Conservation (phyloP, 1,284 basidiomycete genomes). For the Apiotrichum brassicae region DNA sequence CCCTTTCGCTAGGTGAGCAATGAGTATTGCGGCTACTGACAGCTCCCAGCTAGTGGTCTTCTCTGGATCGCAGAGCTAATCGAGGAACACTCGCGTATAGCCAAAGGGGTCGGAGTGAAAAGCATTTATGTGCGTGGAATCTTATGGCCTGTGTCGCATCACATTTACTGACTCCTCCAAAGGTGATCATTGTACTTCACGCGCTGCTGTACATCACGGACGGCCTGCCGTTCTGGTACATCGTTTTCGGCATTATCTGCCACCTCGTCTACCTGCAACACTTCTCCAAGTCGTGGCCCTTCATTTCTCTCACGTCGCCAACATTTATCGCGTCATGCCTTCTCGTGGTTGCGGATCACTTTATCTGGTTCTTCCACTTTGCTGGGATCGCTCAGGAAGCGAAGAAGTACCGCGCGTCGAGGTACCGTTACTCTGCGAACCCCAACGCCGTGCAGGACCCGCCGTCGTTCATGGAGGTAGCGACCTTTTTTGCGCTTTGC, state of each 20-base stretch:
- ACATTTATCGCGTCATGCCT: conserved; percentile 76
- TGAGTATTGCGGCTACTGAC: neutral
- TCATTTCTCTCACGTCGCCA: conserved; percentile 75
- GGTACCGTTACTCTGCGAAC: conserved; percentile 49
- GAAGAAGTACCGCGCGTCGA: conserved; percentile 31
- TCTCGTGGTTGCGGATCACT: conserved; percentile 80
- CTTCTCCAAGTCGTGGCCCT: conserved; percentile 77
- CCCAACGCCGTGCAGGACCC: neutral
- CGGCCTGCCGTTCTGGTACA: conserved; percentile 65
- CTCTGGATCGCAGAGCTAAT: conserved; percentile 89
- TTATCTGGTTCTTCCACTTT: conserved; percentile 91
- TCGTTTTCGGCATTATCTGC: conserved; percentile 69
- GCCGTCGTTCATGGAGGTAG: conserved; percentile 16
- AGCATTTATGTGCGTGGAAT: conserved; percentile 66
- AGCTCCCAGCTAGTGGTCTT: conserved; percentile 69
- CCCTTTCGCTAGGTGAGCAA: conserved; percentile 65
- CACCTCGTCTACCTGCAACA: conserved; percentile 86
- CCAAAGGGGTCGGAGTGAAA: conserved; percentile 72
- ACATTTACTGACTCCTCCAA: neutral
- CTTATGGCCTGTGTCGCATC: too few species aligned
- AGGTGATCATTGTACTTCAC: conserved; percentile 74
- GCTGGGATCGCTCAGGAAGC: conserved; percentile 58
- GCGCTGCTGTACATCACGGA: conserved; percentile 70
- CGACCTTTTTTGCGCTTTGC: conserved; percentile 48
- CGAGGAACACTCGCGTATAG: conserved; percentile 76